These are phyloP conservation scores for Neurospora sp. DNA, from an alignment of 495 filamentous ascomycete species.

Conservation along the genomic window DNA sequence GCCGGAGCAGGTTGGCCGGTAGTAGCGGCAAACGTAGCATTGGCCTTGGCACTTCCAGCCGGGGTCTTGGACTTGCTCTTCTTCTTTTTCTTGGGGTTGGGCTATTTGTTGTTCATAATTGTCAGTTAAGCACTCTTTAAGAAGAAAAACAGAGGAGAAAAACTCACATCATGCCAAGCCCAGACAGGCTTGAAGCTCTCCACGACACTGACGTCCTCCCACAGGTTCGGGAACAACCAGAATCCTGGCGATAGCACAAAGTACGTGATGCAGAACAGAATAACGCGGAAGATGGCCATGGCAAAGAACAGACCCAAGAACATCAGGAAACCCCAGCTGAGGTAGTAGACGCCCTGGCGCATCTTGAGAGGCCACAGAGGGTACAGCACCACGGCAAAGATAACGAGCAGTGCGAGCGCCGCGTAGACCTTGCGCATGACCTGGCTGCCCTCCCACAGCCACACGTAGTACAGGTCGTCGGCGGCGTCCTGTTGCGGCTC, in stretches of 20 bases:
- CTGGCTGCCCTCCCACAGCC: conserved; percentile 91
- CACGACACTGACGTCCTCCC: conserved; percentile 97
- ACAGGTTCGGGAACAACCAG: conserved; percentile 97
- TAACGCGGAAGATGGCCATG: conserved; percentile 93
- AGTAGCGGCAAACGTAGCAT: conserved; percentile 31
- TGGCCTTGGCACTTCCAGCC: conserved; percentile 28
- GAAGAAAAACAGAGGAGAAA: conserved; percentile 3
- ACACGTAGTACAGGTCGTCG: conserved; percentile 91
- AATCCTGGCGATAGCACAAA: conserved; percentile 77
- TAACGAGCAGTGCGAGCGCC: conserved; percentile 63
- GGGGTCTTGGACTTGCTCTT: conserved; percentile 51
- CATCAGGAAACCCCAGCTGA: conserved; percentile 88
- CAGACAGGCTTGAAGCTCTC: conserved; percentile 94
- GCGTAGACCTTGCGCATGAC: conserved; percentile 90
- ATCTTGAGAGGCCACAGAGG: conserved; percentile 91
- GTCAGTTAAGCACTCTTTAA: conserved; percentile 2
- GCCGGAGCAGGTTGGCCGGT: conserved; percentile 46
- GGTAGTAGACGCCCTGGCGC: conserved; percentile 92
- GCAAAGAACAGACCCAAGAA: conserved; percentile 91
- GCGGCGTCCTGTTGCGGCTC: conserved; percentile 91
- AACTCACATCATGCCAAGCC: conserved; percentile 93
- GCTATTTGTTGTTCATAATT: neutral
- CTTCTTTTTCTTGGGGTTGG: conserved; percentile 42
- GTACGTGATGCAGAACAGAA: conserved; percentile 89
- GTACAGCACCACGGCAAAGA: conserved; percentile 88